Conservation (phyloP, 305 asterid genomes). For the Solanum hybrid region DNA sequence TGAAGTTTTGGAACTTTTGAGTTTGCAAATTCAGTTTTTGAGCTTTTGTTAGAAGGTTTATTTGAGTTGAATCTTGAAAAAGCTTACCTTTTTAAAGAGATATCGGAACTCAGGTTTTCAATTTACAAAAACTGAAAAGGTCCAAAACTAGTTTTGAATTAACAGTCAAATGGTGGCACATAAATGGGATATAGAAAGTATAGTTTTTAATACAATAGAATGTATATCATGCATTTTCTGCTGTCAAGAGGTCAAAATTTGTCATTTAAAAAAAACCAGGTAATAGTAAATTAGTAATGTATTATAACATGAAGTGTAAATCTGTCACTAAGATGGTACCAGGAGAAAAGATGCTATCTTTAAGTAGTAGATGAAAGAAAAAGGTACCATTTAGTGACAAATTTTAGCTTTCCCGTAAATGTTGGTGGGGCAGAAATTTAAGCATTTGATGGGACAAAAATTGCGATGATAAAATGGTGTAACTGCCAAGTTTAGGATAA, state of each 20-base stretch:
- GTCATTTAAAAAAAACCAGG: neutral
- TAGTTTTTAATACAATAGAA: neutral
- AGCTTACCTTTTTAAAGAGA: neutral
- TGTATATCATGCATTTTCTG: neutral
- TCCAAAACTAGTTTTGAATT: neutral
- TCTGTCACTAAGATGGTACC: too few species aligned
- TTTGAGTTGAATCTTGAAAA: neutral
- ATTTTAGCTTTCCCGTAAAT: neutral
- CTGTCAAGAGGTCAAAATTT: neutral
- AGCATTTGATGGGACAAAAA: neutral
- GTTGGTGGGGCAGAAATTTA: neutral
- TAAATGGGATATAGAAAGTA: neutral
- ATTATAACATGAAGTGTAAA: too few species aligned
- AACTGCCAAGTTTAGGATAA: neutral
- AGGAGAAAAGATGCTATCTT: neutral
- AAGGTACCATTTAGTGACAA: neutral
- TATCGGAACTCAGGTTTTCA: neutral
- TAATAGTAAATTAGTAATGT: too few species aligned
- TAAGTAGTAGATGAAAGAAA: neutral
- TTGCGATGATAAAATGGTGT: neutral
- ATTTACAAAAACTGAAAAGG: neutral
- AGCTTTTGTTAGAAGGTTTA: neutral
- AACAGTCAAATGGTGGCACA: neutral
- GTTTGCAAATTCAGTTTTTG: neutral
- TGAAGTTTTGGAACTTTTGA: neutral